Percentiles rank a stretch among this genome's conserved stretches.
Conservation (phyloP, 352 stramenopile genomes). For the Phytophthora sp. region DNA sequence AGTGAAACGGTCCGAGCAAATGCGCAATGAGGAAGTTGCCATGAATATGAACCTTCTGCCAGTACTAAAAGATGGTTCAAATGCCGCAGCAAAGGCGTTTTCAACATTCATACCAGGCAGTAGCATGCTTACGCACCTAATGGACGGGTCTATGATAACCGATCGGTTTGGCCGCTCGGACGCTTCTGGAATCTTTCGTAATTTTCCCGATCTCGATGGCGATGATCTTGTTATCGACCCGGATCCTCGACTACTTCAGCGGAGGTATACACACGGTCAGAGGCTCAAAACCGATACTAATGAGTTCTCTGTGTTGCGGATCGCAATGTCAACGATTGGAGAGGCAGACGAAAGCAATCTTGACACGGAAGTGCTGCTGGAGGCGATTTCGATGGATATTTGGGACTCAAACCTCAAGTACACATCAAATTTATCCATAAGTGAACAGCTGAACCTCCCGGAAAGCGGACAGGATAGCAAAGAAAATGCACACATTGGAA, state of each 20-base stretch:
- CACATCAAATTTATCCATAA: constrained; percentile 75
- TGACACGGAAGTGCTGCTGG: constrained; percentile 81
- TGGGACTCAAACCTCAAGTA: constrained; percentile 88
- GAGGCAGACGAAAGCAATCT: constrained; percentile 61
- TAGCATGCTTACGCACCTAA: constrained; percentile 77
- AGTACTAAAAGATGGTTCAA: constrained; percentile 62
- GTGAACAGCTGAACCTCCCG: constrained; percentile 66
- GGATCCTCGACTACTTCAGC: constrained; percentile 45
- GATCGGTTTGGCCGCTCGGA: constrained; percentile 52
- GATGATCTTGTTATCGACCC: constrained; percentile 68
- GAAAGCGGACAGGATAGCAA: constrained; percentile 33
- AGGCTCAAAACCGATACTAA: constrained; percentile 39
- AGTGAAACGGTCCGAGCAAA: constrained; percentile 60
- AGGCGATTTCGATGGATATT: constrained; percentile 89
- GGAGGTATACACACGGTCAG: constrained; percentile 44
- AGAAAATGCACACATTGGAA: constrained; percentile 5
- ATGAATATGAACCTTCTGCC: constrained; percentile 69
- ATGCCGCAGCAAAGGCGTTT: constrained; percentile 73
- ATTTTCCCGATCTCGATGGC: constrained; percentile 59
- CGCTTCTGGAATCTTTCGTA: constrained; percentile 60
- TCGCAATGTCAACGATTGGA: constrained; percentile 78
- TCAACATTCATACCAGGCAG: constrained; percentile 74
- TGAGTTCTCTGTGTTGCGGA: constrained; percentile 76
- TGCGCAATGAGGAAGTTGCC: constrained; percentile 44
- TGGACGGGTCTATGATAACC: constrained; percentile 66